Evolutionary conservation across 768 basidiomycete genomes (phyloP), one percentile per base, ranked within the genome.

Genomic region (Lactarius quietus): DNA sequence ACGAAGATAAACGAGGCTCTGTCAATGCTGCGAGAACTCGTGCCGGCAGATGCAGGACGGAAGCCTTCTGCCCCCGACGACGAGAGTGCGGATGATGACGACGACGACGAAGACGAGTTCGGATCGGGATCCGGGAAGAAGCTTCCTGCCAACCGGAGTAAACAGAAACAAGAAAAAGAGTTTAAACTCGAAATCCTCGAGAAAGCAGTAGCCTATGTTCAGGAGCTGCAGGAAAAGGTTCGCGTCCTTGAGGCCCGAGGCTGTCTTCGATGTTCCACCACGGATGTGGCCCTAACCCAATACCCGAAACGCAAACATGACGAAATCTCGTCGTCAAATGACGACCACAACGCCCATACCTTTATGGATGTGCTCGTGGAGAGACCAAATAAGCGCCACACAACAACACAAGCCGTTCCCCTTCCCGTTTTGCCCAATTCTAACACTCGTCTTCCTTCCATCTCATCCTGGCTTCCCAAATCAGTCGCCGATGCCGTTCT

Each of bases 1-100:
- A 96, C 95, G 14, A 97, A 97, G 82, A 98, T 98, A 69, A 98
- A 98, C 73, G 89, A 93, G 59, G 93, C 95, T 0, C 81, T 98
- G 6, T 82, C 87, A 3, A 85, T 87, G 2, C 77, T 98, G 53
- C 85, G 88, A 67, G 80, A 82, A 68, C 86, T 97, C 70, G 92
- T 96, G 1, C 93, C 93, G 0, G 51, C 56, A 14, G 64, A 63
- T 17, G 39, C 45, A 78, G 9, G 81, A 83, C 59, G 52, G 83
- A 82, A 68, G 80, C 17, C 39, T 3, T 0, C 61, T 18, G 7
- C 0, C 35, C 3, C 3, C 2, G 78, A 77, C 15, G 80, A 80
- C 10, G 78, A 75, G 10, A 78, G 77, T 14, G 78, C 75, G 3
- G 78, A 76, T 33, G 79, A 75, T 26, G 73, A 75, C 6, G 73